phyloP scores from a whole-genome alignment of 805 yeast genomes.

The Jamesozyma jinghongensis region DNA sequence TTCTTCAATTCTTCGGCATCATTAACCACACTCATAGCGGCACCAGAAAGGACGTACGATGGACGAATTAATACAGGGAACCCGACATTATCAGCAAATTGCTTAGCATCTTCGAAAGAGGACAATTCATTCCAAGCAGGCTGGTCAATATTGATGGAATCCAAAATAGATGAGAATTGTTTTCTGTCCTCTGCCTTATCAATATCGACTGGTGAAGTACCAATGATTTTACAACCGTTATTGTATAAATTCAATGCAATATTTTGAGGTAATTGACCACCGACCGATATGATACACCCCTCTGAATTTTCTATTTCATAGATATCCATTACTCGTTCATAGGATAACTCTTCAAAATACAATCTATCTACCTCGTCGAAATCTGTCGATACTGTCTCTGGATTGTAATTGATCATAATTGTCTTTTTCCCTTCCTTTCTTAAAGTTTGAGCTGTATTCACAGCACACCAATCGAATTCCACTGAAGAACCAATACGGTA shows the following conservation, averaged over 20 bases:
- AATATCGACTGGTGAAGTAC: slow-evolving; percentile 90
- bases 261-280: slow-evolving; percentile 97
- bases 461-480: slow-evolving; percentile 99
- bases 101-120: slow-evolving; percentile 74
- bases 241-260: slow-evolving; percentile 78
- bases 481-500: slow-evolving; percentile 98
- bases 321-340: slow-evolving; percentile 95
- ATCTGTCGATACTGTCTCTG: slow-evolving; percentile 97
- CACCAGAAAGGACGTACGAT: slow-evolving; percentile 94
- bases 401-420: slow-evolving; percentile 94
- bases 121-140: slow-evolving; percentile 97
- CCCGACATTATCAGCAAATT: slow-evolving; percentile 76
- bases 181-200: slow-evolving; percentile 98
- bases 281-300: slow-evolving; percentile 93
- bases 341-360: slow-evolving; percentile 89
- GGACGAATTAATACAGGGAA: slow-evolving; percentile 97
- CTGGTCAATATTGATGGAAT: slow-evolving; percentile 88
- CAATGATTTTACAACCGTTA: slow-evolving; percentile 79
- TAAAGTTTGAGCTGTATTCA: slow-evolving; percentile 88
- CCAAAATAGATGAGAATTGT: slow-evolving; percentile 90
- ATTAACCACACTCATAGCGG: slow-evolving; percentile 93
- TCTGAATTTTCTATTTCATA: slow-evolving; percentile 83
- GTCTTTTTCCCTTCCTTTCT: slow-evolving; percentile 83
- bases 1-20: slow-evolving; percentile 69
- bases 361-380: slow-evolving; percentile 96